These are phyloP conservation scores for Rhizoctonia solani DNA, from an alignment of 1,284 basidiomycete species.

Conservation along the genomic window DNA sequence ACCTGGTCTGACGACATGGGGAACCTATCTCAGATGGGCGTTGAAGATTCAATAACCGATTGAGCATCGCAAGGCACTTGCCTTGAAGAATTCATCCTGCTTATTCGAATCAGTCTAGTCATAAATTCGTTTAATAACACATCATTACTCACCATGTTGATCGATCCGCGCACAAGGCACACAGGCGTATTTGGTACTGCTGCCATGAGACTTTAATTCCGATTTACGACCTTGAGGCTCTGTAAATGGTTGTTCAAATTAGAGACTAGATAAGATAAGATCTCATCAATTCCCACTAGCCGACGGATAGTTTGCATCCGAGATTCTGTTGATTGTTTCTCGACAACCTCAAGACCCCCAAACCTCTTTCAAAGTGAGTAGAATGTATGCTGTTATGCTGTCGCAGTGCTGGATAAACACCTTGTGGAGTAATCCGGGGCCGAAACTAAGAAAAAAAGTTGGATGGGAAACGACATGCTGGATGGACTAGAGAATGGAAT, in stretches of 20 bases:
- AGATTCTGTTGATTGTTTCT: constrained; percentile 1
- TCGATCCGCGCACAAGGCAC: constrained; percentile 29
- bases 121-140: background rate
- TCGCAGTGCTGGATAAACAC: background rate
- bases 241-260: background rate
- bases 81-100: constrained; percentile 34
- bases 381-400: background rate
- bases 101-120: background rate
- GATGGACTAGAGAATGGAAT: constrained; percentile 29
- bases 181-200: constrained; percentile 1
- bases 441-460: too few species aligned
- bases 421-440: background rate
- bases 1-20: constrained; percentile 32
- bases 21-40: constrained; percentile 6
- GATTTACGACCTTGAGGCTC: background rate
- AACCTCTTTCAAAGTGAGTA: constrained; percentile 32
- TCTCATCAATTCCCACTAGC: background rate
- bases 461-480: too few species aligned
- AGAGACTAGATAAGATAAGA: constrained; percentile 25
- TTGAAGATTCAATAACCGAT: background rate
- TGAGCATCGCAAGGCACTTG: background rate
- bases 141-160: constrained; percentile 26
- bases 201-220: background rate
- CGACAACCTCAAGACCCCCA: constrained; percentile 27
- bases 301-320: constrained; percentile 16